Evolutionary conservation across 1,284 basidiomycete species (phyloP).

Genomic region (Ganoderma lingzhi): DNA sequence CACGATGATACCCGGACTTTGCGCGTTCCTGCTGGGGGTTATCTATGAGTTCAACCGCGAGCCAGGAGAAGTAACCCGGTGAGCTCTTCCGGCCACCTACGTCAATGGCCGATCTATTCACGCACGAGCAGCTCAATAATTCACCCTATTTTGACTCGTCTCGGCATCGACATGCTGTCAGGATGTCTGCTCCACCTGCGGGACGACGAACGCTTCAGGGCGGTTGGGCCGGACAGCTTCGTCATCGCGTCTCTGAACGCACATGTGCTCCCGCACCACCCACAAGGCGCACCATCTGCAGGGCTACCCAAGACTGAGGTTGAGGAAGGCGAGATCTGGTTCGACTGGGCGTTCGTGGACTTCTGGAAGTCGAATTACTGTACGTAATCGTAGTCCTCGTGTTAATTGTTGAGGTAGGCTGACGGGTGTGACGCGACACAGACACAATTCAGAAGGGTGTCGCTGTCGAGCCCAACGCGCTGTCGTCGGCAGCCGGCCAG

Average conservation of each 20-base stretch:
- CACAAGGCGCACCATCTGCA: conserved; percentile 40
- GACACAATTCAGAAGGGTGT: conserved; percentile 78
- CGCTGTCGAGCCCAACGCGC: conserved; percentile 67
- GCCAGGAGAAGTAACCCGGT: conserved; percentile 91
- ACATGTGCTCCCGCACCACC: conserved; percentile 39
- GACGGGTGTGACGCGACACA: conserved; percentile 36
- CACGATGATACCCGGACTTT: conserved; percentile 88
- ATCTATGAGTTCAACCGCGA: conserved; percentile 97
- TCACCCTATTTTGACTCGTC: conserved; percentile 86
- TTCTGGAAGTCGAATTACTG: conserved; percentile 99
- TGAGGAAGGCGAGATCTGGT: conserved; percentile 90
- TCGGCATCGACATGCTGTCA: conserved; percentile 88
- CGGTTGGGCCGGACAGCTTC: conserved; percentile 83
- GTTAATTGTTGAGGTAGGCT: background rate
- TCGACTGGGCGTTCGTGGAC: conserved; percentile 98
- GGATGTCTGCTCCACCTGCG: conserved; percentile 88
- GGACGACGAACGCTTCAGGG: conserved; percentile 92
- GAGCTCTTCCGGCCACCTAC: conserved; percentile 25
- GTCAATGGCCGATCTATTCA: background rate
- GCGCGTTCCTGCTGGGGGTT: conserved; percentile 91
- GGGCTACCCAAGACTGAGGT: conserved; percentile 42
- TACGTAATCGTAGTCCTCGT: conserved; percentile 49
- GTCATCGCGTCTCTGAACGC: conserved; percentile 59
- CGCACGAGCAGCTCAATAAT: conserved; percentile 71
- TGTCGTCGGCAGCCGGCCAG: conserved; percentile 69